Evolutionary conservation across 352 stramenopile species (phyloP).

Genomic region (Poterioochromonas sp.): DNA sequence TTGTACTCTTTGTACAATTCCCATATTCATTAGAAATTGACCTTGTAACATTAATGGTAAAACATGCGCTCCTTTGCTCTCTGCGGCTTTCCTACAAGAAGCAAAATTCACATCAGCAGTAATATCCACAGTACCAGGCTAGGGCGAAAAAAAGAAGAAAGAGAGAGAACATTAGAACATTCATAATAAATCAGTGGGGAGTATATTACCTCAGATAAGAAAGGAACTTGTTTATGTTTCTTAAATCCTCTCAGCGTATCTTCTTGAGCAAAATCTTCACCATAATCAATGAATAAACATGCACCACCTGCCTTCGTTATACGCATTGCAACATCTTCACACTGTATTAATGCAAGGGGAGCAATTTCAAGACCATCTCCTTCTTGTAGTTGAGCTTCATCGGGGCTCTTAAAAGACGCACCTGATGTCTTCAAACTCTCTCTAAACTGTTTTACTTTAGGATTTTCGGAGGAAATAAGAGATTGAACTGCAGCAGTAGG

Average conservation of each 20-base stretch:
- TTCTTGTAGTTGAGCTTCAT: not conserved
- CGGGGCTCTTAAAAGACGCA: too few species aligned
- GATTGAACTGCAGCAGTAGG: not conserved
- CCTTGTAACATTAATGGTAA: conserved; percentile 35
- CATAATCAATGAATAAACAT: conserved; percentile 82
- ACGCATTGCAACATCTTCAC: not conserved
- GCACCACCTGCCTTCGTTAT: conserved; percentile 43
- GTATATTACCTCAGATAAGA: conserved; percentile 6
- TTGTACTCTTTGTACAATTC: conserved; percentile 45
- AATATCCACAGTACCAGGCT: conserved; percentile 72
- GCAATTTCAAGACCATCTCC: not conserved
- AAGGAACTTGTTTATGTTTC: conserved; percentile 60
- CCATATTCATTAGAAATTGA: conserved; percentile 47
- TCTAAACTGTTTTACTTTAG: not conserved
- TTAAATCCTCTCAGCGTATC: conserved; percentile 78
- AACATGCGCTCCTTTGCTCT: conserved; percentile 35
- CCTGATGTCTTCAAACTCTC: not conserved
- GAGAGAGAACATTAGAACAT: too few species aligned
- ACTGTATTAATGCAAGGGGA: not conserved
- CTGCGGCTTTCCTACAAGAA: conserved; percentile 52
- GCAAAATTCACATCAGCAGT: conserved; percentile 65
- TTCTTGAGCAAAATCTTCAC: conserved; percentile 68
- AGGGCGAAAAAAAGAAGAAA: conserved; percentile 63
- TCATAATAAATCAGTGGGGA: not conserved
- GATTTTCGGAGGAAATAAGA: not conserved